phyloP scores from a whole-genome alignment of 2,329 filamentous ascomycete genomes.

The Exophiala bonariae region DNA sequence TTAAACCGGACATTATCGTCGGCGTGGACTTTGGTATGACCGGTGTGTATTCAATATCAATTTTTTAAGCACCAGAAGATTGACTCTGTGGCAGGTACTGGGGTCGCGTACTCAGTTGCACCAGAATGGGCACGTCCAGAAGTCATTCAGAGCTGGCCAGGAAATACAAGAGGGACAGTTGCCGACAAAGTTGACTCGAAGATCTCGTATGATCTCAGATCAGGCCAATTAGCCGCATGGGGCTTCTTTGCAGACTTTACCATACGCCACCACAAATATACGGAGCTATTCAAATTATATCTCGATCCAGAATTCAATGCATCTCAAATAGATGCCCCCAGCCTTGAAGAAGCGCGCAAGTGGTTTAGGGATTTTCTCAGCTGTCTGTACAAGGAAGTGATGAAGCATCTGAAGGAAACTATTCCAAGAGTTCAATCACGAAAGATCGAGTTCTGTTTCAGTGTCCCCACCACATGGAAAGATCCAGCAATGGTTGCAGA shows the following conservation, averaged over 20 bases:
- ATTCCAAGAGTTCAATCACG: conserved; percentile 18
- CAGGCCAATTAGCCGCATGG: conserved; percentile 20
- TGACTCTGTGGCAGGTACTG: conserved; percentile 9
- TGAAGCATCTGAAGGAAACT: conserved; percentile 21
- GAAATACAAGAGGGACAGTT: conserved; percentile 80
- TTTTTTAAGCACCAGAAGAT: too few species aligned
- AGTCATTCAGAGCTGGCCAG: conserved; percentile 38
- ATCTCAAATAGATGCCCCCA: conserved; percentile 19
- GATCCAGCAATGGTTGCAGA: conserved; percentile 30
- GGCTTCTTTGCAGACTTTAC: conserved; percentile 29
- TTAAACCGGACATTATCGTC: conserved; percentile 27
- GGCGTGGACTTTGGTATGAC: conserved; percentile 35
- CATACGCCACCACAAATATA: conserved; percentile 18
- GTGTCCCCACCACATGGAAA: conserved; percentile 37
- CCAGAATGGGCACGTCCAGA: conserved; percentile 36
- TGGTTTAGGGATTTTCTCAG: conserved; percentile 28
- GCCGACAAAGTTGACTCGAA: conserved; percentile 80
- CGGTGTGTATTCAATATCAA: too few species aligned
- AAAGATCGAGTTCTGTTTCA: conserved; percentile 35
- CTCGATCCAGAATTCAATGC: conserved; percentile 29
- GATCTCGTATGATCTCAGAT: conserved; percentile 28
- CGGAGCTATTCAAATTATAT: conserved; percentile 33
- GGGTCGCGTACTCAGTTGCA: conserved; percentile 36
- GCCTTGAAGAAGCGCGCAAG: conserved; percentile 18
- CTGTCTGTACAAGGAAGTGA: conserved; percentile 27